phyloP scores from a whole-genome alignment of 345 rosid species.

The Hevea brasiliensis region DNA sequence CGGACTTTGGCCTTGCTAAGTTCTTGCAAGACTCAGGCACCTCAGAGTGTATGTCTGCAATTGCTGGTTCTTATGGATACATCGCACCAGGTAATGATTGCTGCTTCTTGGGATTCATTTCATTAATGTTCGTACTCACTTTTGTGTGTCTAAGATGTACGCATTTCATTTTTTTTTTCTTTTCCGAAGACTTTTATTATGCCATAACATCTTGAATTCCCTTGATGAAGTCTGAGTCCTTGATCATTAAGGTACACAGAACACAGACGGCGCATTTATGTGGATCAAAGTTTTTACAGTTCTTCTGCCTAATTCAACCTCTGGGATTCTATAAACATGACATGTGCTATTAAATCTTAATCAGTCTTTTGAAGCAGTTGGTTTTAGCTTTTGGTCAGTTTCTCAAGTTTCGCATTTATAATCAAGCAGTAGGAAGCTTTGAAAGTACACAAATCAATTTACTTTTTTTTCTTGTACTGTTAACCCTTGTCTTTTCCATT shows the following conservation, averaged over 20 bases:
- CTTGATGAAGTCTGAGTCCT: conserved; percentile 18
- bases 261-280: conserved; percentile 14
- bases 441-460: conserved; percentile 32
- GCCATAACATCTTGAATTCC: background rate
- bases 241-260: conserved; percentile 13
- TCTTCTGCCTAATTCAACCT: conserved; percentile 10
- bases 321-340: conserved; percentile 5
- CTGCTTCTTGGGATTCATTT: background rate
- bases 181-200: background rate
- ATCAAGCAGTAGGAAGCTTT: conserved; percentile 22
- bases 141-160: background rate
- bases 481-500: conserved; percentile 4
- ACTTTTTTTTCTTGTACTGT: conserved; percentile 13
- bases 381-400: conserved; percentile 13
- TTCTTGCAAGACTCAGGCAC: conserved; percentile 90
- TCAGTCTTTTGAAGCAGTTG: conserved; percentile 7
- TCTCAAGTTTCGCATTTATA: conserved; percentile 8
- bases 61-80: conserved; percentile 94
- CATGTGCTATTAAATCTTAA: conserved; percentile 18
- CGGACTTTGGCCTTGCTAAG: conserved; percentile 92
- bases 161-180: background rate
- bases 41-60: conserved; percentile 96
- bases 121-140: background rate
- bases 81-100: conserved; percentile 79
- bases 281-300: conserved; percentile 10